Evolutionary conservation across 164 flowering plant genomes (phyloP).

Genomic region (Vitis labrusca): DNA sequence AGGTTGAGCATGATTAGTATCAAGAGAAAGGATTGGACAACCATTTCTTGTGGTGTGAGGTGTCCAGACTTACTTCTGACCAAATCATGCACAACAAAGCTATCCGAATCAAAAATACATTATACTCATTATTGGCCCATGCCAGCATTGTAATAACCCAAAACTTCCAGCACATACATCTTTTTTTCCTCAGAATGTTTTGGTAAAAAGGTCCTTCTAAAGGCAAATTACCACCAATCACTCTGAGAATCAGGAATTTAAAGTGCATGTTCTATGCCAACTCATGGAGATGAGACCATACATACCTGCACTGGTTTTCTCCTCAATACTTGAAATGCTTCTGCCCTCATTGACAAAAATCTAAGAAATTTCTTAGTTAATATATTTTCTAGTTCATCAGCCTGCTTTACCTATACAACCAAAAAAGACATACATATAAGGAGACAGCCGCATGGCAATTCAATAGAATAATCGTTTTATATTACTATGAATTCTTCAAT

Average conservation of each 20-base stretch:
- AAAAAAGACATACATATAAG: slow-evolving; percentile 11
- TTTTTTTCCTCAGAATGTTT: too few species aligned
- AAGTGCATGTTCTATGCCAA: neutral
- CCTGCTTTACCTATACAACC: slow-evolving; percentile 74
- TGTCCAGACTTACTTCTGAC: too few species aligned
- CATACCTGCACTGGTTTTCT: slow-evolving; percentile 94
- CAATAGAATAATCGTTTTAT: too few species aligned
- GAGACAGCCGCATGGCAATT: neutral
- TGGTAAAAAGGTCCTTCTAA: neutral
- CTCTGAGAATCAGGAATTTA: neutral
- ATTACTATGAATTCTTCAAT: too few species aligned
- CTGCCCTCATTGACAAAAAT: slow-evolving; percentile 99
- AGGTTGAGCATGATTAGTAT: too few species aligned
- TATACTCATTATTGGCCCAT: too few species aligned
- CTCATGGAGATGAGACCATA: neutral
- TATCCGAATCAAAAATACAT: too few species aligned
- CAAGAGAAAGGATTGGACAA: too few species aligned
- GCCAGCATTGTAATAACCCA: too few species aligned
- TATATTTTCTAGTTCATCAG: slow-evolving; percentile 98
- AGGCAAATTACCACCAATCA: neutral
- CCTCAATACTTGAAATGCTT: slow-evolving; percentile 97
- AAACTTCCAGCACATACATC: too few species aligned
- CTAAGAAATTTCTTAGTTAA: slow-evolving; percentile 88
- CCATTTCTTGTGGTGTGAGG: too few species aligned
- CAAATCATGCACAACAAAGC: too few species aligned